Conservation (phyloP, 164 flowering plant genomes). For the Annona squamosa region DNA sequence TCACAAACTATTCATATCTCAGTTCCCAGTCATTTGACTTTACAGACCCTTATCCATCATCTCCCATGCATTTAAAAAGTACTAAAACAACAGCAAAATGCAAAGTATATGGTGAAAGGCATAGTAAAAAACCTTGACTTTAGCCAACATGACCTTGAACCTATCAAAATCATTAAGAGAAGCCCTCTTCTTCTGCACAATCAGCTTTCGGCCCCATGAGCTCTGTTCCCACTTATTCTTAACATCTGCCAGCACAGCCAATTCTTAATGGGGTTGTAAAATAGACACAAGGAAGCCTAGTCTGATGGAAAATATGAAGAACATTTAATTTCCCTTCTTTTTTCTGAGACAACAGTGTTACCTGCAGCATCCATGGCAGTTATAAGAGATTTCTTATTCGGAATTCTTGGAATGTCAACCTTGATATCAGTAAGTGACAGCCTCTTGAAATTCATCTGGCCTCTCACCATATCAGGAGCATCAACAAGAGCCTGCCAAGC, state of each 20-base stretch:
- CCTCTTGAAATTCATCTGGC: constrained; percentile 92
- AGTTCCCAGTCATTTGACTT: too few species aligned
- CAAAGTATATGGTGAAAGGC: neutral
- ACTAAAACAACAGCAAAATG: neutral
- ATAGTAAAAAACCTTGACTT: constrained; percentile 61
- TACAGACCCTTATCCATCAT: too few species aligned
- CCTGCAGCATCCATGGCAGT: constrained; percentile 93
- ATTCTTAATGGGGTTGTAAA: neutral
- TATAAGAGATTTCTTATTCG: constrained; percentile 68
- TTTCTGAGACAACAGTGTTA: constrained; percentile 4
- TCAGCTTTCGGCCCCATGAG: constrained; percentile 85
- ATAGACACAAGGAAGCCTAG: neutral
- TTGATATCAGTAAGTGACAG: constrained; percentile 80
- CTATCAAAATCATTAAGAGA: constrained; percentile 77
- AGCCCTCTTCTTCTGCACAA: constrained; percentile 81
- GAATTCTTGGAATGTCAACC: constrained; percentile 71
- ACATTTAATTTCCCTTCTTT: neutral
- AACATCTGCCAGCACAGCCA: constrained; percentile 49
- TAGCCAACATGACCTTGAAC: constrained; percentile 80
- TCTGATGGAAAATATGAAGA: too few species aligned
- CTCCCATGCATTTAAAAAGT: too few species aligned
- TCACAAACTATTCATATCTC: too few species aligned
- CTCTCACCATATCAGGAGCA: constrained; percentile 83
- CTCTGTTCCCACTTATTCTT: constrained; percentile 84
- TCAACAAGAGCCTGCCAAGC: constrained; percentile 72